Percentiles rank a stretch among this genome's conserved stretches.
These are phyloP conservation scores for Silene noctiflora DNA, from an alignment of 179 eudicot species.

Conservation along the genomic window DNA sequence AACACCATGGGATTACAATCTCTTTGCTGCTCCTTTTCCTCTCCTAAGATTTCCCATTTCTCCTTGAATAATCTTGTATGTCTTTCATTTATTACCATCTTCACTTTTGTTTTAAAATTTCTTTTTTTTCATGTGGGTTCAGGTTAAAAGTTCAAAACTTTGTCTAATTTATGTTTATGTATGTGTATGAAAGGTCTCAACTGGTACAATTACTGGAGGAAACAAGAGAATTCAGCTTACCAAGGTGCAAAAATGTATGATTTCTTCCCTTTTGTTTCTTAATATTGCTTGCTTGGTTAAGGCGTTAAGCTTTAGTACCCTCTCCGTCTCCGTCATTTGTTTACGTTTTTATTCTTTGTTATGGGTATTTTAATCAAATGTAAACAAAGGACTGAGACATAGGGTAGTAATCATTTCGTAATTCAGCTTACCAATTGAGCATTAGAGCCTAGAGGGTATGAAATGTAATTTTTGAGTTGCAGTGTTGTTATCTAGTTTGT, in stretches of 20 bases:
- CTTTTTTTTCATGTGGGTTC: background rate
- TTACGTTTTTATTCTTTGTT: background rate
- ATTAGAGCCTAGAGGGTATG: background rate
- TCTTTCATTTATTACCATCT: background rate
- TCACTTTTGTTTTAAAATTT: background rate
- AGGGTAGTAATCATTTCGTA: background rate
- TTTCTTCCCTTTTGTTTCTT: background rate
- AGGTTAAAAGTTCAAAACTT: too few species aligned
- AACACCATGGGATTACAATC: conserved; percentile 26
- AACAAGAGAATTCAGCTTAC: conserved; percentile 9
- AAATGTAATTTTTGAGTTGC: background rate
- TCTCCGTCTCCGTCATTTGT: background rate
- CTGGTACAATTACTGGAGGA: background rate
- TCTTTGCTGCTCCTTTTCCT: conserved; percentile 24
- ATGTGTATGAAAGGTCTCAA: conserved; percentile 17
- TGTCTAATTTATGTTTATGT: background rate
- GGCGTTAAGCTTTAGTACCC: background rate
- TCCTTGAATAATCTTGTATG: conserved; percentile 10
- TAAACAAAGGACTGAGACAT: too few species aligned
- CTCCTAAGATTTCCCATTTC: conserved; percentile 10
- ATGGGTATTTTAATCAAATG: background rate
- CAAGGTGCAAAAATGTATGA: conserved; percentile 15
- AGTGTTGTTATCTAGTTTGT: background rate
- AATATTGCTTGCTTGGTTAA: background rate
- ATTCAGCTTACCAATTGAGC: background rate